Evolutionary conservation across 352 stramenopile genomes (phyloP).

Genomic region (Pythium grandisporangium): DNA sequence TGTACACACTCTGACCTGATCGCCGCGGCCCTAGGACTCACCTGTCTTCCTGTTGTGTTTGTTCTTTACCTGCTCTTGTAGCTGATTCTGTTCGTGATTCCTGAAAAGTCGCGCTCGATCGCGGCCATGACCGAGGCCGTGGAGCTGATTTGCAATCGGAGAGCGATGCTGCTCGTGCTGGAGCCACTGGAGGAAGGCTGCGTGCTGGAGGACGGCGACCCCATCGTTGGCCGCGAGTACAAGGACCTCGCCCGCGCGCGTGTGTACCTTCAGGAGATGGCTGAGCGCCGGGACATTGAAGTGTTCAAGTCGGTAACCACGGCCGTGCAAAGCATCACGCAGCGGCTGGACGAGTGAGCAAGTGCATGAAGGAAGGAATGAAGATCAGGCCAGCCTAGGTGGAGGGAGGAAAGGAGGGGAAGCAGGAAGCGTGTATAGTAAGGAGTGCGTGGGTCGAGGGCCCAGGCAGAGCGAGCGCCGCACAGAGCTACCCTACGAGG

Average conservation of each 20-base stretch:
- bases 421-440: too few species aligned
- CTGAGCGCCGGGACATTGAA: slow-evolving; percentile 64
- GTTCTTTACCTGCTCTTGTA: slow-evolving; percentile 9
- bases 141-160: slow-evolving; percentile 58
- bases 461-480: too few species aligned
- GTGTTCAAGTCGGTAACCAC: slow-evolving; percentile 59
- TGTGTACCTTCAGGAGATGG: slow-evolving; percentile 80
- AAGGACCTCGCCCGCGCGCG: slow-evolving; percentile 74
- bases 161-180: slow-evolving; percentile 71
- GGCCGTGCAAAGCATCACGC: slow-evolving; percentile 56
- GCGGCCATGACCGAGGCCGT: slow-evolving; percentile 78
- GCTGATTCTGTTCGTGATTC: slow-evolving; percentile 79
- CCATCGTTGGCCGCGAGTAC: slow-evolving; percentile 52
- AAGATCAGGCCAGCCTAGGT: too few species aligned
- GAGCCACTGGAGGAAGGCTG: slow-evolving; percentile 58
- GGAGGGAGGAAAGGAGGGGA: too few species aligned
- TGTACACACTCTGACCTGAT: too few species aligned
- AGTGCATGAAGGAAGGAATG: background rate
- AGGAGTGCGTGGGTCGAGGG: too few species aligned
- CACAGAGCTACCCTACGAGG: too few species aligned
- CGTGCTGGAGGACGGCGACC: slow-evolving; percentile 36
- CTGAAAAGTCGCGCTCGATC: slow-evolving; percentile 59
- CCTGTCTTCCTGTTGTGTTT: too few species aligned
- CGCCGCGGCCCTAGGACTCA: too few species aligned
- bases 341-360: slow-evolving; percentile 25